Conservation (phyloP, 2,329 filamentous ascomycete species). For the Venturia effusa region DNA sequence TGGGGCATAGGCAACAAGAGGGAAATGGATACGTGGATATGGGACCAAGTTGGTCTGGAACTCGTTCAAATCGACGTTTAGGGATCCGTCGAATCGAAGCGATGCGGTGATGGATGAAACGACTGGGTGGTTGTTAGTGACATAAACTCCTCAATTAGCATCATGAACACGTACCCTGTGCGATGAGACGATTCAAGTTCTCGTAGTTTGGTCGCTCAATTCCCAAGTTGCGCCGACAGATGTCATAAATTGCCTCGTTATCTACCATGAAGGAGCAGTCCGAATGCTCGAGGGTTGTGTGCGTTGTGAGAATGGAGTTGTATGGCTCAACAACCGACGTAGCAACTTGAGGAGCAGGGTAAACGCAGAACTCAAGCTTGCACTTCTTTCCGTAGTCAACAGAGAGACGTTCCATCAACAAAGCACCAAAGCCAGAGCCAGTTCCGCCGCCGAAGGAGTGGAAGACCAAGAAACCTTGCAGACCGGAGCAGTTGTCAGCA, state of each 20-base stretch:
- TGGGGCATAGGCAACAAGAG: constrained; percentile 89
- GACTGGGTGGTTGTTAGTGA: constrained; percentile 44
- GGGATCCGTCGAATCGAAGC: constrained; percentile 94
- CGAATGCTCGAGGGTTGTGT: constrained; percentile 98
- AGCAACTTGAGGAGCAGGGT: constrained; percentile 92
- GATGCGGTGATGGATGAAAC: constrained; percentile 98
- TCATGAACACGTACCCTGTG: constrained; percentile 59
- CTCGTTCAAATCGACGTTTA: constrained; percentile 99
- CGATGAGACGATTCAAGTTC: constrained; percentile 97
- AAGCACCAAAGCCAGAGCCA: constrained; percentile 94
- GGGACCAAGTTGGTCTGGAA: constrained; percentile 99
- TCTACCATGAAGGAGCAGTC: constrained; percentile 99
- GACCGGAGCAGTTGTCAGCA: constrained; percentile 94
- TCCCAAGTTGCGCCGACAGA: constrained; percentile 94
- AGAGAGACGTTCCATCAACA: constrained; percentile 97
- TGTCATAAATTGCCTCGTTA: constrained; percentile 99
- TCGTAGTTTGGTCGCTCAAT: constrained; percentile 97
- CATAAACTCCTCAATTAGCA: neutral
- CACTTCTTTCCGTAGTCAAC: constrained; percentile 99
- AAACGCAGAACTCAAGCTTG: constrained; percentile 99
- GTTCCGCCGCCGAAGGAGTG: constrained; percentile 99
- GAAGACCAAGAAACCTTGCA: constrained; percentile 99
- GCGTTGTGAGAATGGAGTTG: constrained; percentile 98
- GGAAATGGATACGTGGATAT: constrained; percentile 98
- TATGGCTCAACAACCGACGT: constrained; percentile 98